Base-by-base conservation (phyloP, 1,284 basidiomycete genomes). In the Trichosporon sp. region DNA sequence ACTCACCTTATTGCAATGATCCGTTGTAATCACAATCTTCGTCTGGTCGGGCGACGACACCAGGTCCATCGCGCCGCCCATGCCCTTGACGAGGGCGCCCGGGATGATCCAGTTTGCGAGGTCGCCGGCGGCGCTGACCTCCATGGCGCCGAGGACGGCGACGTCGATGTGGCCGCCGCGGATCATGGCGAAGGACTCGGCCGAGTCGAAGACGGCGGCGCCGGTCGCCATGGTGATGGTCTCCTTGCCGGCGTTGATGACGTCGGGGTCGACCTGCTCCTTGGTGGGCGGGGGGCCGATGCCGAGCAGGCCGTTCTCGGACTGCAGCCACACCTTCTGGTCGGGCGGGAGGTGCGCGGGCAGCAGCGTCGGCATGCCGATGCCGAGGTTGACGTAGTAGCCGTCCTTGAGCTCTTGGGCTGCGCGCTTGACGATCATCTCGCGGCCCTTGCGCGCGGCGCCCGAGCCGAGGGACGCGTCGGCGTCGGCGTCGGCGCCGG, bases 81-180 rank as follows among this genome's bases (percentile, higher is more conserved):
- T 93, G 65, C 91, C 90, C 86, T 91, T 92, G 58, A 92, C 87
- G 77, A 93, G 87, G 84, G 94, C 93, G 32, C 92, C 92, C 1
- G 93, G 94, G 74, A 96, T 92, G 91, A 96, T 97, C 81, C 93
- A 97, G 85, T 97, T 98, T 63, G 95, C 95, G 72, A 98, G 90
- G 79, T 97, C 94, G 66, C 95, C 95, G 13, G 88, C 88, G 72
- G 91, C 88, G 3, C 91, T 92, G 66, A 97, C 94, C 86, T 97
- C 90, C 89, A 97, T 92, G 69, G 66, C 34, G 31, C 89, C 89
- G 21, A 90, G 89, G 79, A 97, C 93, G 13, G 94, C 90, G 68
- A 96, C 91, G 77, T 98, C 89, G 68, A 98, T 88, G 82, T 97
- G 94, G 3, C 95, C 95, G 66, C 92, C 94, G 65, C 93, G 90